These are phyloP conservation scores for Elsinoe batatas DNA, from an alignment of 2,329 filamentous ascomycete genomes.

Conservation along the genomic window DNA sequence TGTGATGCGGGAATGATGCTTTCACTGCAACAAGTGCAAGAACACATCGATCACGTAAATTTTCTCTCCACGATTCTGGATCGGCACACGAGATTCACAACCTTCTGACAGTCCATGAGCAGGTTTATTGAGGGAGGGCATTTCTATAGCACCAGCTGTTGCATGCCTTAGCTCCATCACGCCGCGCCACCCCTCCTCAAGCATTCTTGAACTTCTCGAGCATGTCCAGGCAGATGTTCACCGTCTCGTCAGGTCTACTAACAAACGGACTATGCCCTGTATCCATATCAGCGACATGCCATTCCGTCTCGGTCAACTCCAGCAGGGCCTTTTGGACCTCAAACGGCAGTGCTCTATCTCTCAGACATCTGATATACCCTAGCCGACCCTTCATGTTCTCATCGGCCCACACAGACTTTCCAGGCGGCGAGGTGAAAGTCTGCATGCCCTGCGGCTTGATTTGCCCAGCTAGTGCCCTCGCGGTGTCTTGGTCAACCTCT, in stretches of 20 bases:
- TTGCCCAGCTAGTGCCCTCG: slow-evolving; percentile 15
- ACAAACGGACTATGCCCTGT: slow-evolving; percentile 8
- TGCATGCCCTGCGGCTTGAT: neutral
- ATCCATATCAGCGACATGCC: neutral
- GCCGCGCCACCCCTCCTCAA: neutral
- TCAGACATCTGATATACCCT: slow-evolving; percentile 3
- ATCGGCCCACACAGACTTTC: neutral
- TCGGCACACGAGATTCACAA: no score
- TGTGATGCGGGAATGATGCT: slow-evolving; percentile 1
- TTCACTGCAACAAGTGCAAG: neutral
- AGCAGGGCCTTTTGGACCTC: neutral
- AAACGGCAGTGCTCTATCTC: neutral
- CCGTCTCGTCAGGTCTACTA: slow-evolving; percentile 6
- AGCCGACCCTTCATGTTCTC: neutral
- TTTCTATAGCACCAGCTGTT: no score
- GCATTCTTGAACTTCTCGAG: neutral
- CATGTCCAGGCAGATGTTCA: neutral
- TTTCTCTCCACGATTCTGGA: no score
- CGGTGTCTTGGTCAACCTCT: slow-evolving; percentile 11
- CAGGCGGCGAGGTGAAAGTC: neutral
- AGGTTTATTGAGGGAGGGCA: no score
- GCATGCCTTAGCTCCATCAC: no score
- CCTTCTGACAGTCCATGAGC: no score
- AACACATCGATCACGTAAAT: no score
- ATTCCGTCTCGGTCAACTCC: neutral